A percentile compares a stretch with the other conserved stretches of the same genome.
These are phyloP conservation scores for Zasmidium angulare DNA, from an alignment of 2,329 filamentous ascomycete genomes.

Conservation along the genomic window DNA sequence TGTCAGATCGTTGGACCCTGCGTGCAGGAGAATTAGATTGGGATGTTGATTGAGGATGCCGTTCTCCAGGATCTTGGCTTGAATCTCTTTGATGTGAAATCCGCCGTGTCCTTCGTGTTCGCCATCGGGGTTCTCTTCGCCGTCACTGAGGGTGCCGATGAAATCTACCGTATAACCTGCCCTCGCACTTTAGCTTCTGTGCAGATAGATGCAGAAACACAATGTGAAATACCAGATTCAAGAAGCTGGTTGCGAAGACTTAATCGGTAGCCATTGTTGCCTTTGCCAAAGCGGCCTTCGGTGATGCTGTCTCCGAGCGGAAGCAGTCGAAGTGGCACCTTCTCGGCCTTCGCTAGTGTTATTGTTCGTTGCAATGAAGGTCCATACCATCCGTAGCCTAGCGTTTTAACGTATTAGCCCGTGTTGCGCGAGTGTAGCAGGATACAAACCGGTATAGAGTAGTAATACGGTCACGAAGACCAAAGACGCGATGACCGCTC, in stretches of 20 bases:
- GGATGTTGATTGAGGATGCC: constrained; percentile 21
- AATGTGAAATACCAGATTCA: constrained; percentile 5
- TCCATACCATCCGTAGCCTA: neutral
- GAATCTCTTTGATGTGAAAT: constrained; percentile 12
- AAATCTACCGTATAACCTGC: constrained; percentile 6
- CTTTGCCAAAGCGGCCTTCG: constrained; percentile 4
- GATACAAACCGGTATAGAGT: neutral
- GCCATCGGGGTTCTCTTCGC: constrained; percentile 13
- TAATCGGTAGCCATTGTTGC: constrained; percentile 13
- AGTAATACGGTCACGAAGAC: neutral
- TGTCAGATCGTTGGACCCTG: constrained; percentile 38
- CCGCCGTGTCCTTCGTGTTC: constrained; percentile 15
- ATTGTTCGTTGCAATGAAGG: neutral
- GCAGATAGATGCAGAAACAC: neutral
- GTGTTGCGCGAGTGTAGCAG: neutral
- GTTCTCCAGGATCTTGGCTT: constrained; percentile 5
- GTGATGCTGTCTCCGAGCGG: constrained; percentile 14
- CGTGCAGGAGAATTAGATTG: constrained; percentile 36
- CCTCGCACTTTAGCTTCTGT: neutral
- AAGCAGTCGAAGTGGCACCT: constrained; percentile 10
- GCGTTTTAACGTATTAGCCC: neutral
- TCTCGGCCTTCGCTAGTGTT: neutral
- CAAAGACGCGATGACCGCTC: neutral
- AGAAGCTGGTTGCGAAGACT: constrained; percentile 10
- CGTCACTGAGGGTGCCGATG: constrained; percentile 13